Conservation (phyloP, 441 rosid species). For the Dalechampia spathulata region DNA sequence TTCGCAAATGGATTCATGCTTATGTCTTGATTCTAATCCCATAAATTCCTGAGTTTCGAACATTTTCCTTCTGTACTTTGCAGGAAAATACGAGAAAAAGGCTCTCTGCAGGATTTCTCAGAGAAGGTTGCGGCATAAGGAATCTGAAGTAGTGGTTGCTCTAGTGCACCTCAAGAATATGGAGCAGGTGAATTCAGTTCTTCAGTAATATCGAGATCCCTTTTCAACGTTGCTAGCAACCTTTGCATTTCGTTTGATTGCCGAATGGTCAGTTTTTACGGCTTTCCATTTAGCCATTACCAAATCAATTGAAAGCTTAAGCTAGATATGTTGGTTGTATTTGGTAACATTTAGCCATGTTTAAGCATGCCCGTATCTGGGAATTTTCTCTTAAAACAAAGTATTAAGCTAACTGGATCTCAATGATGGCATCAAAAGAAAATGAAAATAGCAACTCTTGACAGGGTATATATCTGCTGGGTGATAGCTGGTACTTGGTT, state of each 20-base stretch:
- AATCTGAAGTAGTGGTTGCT: constrained; percentile 15
- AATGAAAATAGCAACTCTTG: too few relatives aligned
- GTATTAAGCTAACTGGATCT: too few relatives aligned
- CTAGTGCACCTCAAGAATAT: neutral
- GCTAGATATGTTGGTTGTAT: too few relatives aligned
- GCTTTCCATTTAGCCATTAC: too few relatives aligned
- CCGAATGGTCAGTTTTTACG: too few relatives aligned
- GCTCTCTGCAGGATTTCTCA: neutral
- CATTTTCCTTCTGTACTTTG: constrained; percentile 1
- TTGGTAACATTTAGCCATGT: too few relatives aligned
- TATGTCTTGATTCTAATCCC: constrained; percentile 1
- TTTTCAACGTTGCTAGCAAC: neutral
- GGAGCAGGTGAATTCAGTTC: neutral
- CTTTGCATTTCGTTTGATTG: too few relatives aligned
- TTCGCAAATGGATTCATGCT: neutral
- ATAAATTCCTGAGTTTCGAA: neutral
- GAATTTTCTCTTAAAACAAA: too few relatives aligned
- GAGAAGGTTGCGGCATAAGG: constrained; percentile 17
- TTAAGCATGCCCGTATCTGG: too few relatives aligned
- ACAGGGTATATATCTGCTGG: constrained; percentile 82
- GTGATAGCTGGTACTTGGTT: constrained; percentile 64
- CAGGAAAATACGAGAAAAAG: constrained; percentile 28
- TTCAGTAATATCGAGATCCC: neutral
- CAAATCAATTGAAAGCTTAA: constrained; percentile 3
- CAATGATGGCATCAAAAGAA: too few relatives aligned